phyloP scores from a whole-genome alignment of 352 stramenopile genomes.

The Phytophthora kernoviae region DNA sequence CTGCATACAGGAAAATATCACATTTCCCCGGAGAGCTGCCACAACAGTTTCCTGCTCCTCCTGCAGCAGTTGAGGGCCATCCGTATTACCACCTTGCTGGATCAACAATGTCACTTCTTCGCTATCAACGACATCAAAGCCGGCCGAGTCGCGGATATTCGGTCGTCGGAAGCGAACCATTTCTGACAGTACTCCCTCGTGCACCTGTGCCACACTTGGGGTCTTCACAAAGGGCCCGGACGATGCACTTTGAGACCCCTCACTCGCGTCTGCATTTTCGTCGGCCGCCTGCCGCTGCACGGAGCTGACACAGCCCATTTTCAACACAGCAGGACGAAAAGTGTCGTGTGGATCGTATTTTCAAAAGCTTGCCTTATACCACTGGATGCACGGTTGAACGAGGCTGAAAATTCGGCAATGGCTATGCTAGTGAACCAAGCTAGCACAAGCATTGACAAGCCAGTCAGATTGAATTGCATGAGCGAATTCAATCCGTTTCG shows the following conservation, averaged over 20 bases:
- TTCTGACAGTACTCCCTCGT: conserved; percentile 51
- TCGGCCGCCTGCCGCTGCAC: conserved; percentile 26
- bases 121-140: conserved; percentile 32
- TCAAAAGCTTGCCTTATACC: not conserved
- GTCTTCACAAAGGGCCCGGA: conserved; percentile 29
- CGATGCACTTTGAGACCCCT: conserved; percentile 13
- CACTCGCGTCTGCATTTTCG: conserved; percentile 14
- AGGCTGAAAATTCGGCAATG: conserved; percentile 28
- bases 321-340: conserved; percentile 2
- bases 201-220: conserved; percentile 45
- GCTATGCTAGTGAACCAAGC: not conserved
- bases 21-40: conserved; percentile 68
- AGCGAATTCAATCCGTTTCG: conserved; percentile 23
- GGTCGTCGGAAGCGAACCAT: conserved; percentile 48
- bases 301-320: conserved; percentile 43
- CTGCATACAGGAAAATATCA: conserved; percentile 81
- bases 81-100: conserved; percentile 25
- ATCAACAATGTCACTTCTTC: conserved; percentile 40
- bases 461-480: not conserved
- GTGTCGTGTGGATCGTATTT: not conserved
- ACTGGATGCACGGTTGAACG: not conserved
- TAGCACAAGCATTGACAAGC: conserved; percentile 16
- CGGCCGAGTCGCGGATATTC: conserved; percentile 43
- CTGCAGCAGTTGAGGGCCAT: conserved; percentile 26
- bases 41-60: conserved; percentile 54